These are phyloP conservation scores for Nepenthes alata DNA, from an alignment of 179 eudicot genomes.

Conservation along the genomic window DNA sequence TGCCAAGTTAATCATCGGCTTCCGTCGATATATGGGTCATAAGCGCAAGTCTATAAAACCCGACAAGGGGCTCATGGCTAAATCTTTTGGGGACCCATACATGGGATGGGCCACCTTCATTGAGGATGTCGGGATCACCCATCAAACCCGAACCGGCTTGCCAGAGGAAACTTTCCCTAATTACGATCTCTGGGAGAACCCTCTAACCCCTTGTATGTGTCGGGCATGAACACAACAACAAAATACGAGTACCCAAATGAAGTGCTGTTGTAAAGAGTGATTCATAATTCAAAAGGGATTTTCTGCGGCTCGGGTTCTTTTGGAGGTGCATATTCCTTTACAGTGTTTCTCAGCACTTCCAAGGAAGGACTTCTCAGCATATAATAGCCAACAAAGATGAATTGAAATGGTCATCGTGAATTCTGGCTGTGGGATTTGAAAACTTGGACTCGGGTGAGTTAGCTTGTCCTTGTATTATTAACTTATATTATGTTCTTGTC, in stretches of 20 bases:
- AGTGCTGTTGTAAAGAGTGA: background rate
- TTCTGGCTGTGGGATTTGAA: too few species aligned
- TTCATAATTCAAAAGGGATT: too few species aligned
- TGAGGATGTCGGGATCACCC: slow-evolving; percentile 84
- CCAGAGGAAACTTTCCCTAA: slow-evolving; percentile 97
- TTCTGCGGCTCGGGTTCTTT: too few species aligned
- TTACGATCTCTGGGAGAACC: slow-evolving; percentile 97
- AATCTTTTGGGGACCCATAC: slow-evolving; percentile 95
- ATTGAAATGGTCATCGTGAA: too few species aligned
- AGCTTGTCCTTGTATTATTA: too few species aligned
- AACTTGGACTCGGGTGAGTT: too few species aligned
- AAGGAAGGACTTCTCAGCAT: too few species aligned
- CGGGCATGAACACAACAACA: slow-evolving; percentile 33
- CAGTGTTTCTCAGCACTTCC: too few species aligned
- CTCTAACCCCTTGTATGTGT: slow-evolving; percentile 97
- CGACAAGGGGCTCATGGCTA: slow-evolving; percentile 94
- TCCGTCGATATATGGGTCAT: slow-evolving; percentile 88
- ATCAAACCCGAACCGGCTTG: slow-evolving; percentile 88
- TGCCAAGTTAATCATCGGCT: slow-evolving; percentile 84
- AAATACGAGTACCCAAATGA: background rate
- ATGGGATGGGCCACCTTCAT: slow-evolving; percentile 99
- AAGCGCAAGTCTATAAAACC: slow-evolving; percentile 85
- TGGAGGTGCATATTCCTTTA: too few species aligned
- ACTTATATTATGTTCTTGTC: too few species aligned
- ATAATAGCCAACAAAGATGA: too few species aligned